These are phyloP conservation scores for Salix koriyanagi DNA, from an alignment of 345 rosid genomes.

Conservation along the genomic window DNA sequence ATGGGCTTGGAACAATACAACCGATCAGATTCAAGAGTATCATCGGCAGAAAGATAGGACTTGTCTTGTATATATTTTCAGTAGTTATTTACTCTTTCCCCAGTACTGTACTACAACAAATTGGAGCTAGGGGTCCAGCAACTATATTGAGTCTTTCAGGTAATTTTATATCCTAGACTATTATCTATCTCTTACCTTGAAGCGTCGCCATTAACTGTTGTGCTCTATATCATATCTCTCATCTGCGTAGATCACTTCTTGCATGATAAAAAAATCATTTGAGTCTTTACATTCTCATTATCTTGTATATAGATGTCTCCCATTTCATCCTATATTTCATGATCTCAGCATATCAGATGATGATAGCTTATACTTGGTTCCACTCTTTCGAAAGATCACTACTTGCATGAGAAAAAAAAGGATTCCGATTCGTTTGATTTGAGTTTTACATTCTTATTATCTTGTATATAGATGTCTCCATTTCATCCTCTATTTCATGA, in stretches of 20 bases:
- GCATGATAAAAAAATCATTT: not conserved
- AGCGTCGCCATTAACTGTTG: not conserved
- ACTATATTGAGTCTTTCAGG: conserved; percentile 20
- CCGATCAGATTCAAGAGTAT: conserved; percentile 40
- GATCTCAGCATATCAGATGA: not conserved
- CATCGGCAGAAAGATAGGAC: conserved; percentile 40
- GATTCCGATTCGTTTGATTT: not conserved
- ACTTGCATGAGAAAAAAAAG: too few relatives aligned
- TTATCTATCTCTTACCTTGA: not conserved
- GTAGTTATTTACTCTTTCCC: not conserved
- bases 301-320: too few relatives aligned
- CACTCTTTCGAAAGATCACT: not conserved
- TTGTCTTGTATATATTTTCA: not conserved
- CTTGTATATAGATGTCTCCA: too few relatives aligned
- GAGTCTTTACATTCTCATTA: not conserved
- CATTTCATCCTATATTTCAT: not conserved
- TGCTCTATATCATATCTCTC: not conserved
- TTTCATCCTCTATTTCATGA: not conserved
- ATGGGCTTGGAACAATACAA: conserved; percentile 35
- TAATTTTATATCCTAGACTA: conserved; percentile 12
- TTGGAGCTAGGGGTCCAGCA: conserved; percentile 12
- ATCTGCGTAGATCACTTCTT: not conserved
- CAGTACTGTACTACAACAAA: not conserved
- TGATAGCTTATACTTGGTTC: not conserved
- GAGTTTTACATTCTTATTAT: not conserved